Base-by-base conservation (phyloP, 768 basidiomycete species). In the Suillus fuscotomentosus region DNA sequence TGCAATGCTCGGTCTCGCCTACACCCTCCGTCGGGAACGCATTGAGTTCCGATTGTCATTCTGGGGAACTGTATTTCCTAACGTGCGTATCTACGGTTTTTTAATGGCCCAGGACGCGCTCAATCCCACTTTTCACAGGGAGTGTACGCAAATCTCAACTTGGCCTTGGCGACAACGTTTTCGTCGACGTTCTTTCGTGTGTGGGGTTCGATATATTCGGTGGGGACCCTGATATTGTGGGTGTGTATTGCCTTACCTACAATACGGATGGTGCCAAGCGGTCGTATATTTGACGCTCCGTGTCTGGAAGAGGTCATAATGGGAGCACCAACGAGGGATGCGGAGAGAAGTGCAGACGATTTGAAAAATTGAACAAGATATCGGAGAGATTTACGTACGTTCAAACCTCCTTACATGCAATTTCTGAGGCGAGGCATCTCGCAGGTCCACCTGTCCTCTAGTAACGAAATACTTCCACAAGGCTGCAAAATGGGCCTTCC, bases 11-110 rank as follows among this genome's bases (percentile, higher is more conserved):
- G 85, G 80, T 13, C 68, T 89, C 2, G 71, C 74, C 47, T 72
- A 84, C 34, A 76, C 80, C 2, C 65, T 84, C 1, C 77, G 81
- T 17, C 78, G 76, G 51, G 71, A 72, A 0, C 75, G 70, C 1
- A 74, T 89, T 24, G 76, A 81, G 8, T 91, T 90, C 73, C 79
- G 78, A 62, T 71, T 88, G 20, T 77, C 83, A 1, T 87, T 84
- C 68, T 91, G 90, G 90, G 87, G 86, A 9, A 73, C 88, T 47
- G 85, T 90, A 66, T 91, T 91, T 70, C 89, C 90, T 5, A 90
- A 89, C 66, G 90, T 86, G 66, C 45, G 84, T 74, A 41, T 53
- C 43, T 60, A 13, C 5, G 7, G 10, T 17, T 22, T 38, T 59
- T 7, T 39, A 56, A 45, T 48, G 31, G 53, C 1, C 27, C 27